Conservation (phyloP, 805 yeast genomes). For the Yarrowia divulgata region DNA sequence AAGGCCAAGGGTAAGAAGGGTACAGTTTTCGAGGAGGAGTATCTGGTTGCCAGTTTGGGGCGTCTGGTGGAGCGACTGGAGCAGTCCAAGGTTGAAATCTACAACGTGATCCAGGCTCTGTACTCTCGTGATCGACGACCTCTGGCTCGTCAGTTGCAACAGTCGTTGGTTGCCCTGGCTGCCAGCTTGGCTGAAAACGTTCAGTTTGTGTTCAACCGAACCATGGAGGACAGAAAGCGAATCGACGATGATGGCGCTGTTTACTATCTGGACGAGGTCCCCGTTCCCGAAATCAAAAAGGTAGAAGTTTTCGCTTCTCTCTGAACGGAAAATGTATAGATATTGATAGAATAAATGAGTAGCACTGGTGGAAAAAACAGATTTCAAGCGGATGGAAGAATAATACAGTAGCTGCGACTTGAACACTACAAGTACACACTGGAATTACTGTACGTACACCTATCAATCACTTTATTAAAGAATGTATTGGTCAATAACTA, state of each 20-base stretch:
- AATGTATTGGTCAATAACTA: conserved; percentile 24
- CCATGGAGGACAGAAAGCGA: conserved; percentile 87
- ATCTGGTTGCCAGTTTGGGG: conserved; percentile 84
- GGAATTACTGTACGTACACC: too few species aligned
- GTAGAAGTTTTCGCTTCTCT: conserved; percentile 53
- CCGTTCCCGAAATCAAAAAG: conserved; percentile 68
- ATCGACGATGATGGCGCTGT: conserved; percentile 87
- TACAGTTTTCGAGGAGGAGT: conserved; percentile 96
- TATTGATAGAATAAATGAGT: neutral
- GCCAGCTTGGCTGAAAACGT: conserved; percentile 64
- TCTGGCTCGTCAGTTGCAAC: conserved; percentile 84
- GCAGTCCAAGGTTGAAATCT: conserved; percentile 76
- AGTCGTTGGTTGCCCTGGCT: conserved; percentile 64
- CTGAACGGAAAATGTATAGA: neutral
- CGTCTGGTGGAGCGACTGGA: conserved; percentile 83
- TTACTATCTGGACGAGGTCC: conserved; percentile 77
- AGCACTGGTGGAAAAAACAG: too few species aligned
- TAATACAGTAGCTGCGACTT: neutral
- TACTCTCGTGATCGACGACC: conserved; percentile 73
- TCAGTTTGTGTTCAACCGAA: conserved; percentile 78
- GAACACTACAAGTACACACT: too few species aligned
- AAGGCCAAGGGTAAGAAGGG: conserved; percentile 97
- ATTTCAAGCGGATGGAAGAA: too few species aligned
- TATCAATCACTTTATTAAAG: neutral
- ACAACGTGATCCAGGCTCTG: conserved; percentile 74